These are phyloP conservation scores for Salvia miltiorrhiza DNA, from an alignment of 257 asterid species.

Conservation along the genomic window DNA sequence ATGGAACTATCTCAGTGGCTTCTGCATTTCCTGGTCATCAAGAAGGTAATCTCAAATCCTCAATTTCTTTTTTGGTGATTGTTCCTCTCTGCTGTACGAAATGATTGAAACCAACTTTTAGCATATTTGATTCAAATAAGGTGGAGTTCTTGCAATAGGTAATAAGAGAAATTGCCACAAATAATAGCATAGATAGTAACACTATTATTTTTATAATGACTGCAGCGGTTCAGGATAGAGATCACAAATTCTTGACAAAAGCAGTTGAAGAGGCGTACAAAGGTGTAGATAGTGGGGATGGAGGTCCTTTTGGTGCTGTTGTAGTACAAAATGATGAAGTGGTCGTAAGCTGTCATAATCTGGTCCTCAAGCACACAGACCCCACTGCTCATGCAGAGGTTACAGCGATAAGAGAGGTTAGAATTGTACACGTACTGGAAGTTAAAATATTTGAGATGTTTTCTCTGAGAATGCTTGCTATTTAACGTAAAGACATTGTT, in stretches of 20 bases:
- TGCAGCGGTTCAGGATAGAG: slow-evolving; percentile 89
- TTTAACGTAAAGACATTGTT: neutral
- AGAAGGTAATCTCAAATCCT: slow-evolving; percentile 49
- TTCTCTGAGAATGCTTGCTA: neutral
- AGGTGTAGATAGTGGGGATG: slow-evolving; percentile 94
- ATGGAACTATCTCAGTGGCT: slow-evolving; percentile 76
- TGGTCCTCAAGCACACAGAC: slow-evolving; percentile 75
- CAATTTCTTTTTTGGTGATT: neutral
- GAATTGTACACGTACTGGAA: slow-evolving; percentile 19
- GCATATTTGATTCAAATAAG: neutral
- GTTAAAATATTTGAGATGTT: neutral
- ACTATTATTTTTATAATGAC: slow-evolving; percentile 15
- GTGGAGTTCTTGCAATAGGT: neutral
- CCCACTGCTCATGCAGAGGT: slow-evolving; percentile 99
- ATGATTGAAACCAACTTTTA: neutral
- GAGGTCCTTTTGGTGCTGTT: slow-evolving; percentile 99
- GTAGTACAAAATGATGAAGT: slow-evolving; percentile 80
- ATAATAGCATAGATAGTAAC: neutral
- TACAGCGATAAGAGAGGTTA: slow-evolving; percentile 97
- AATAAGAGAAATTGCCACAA: too few species aligned
- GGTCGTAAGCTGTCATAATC: slow-evolving; percentile 90
- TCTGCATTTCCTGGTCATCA: slow-evolving; percentile 80
- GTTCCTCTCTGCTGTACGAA: neutral
- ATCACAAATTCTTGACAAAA: slow-evolving; percentile 76
- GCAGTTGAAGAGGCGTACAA: slow-evolving; percentile 98